A percentile compares a stretch with the other conserved stretches of the same genome.
These are phyloP conservation scores for Floccularia luteovirens DNA, from an alignment of 768 basidiomycete genomes.

Conservation along the genomic window DNA sequence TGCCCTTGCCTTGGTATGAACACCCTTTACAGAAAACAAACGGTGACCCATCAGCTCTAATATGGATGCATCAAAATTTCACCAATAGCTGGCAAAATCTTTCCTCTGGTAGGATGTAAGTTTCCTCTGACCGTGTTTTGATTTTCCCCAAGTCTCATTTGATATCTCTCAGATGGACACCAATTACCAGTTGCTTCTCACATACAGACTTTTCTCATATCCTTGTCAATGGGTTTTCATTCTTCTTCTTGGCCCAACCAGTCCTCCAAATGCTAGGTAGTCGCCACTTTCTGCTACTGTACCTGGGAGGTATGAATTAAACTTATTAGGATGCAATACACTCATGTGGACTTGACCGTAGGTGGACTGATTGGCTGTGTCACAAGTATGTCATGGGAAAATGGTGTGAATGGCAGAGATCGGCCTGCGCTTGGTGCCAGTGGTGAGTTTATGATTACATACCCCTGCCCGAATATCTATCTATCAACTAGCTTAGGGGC, in stretches of 20 bases:
- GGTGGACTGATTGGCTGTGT: slow-evolving; percentile 56
- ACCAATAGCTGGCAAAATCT: slow-evolving; percentile 54
- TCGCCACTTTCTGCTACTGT: slow-evolving; percentile 60
- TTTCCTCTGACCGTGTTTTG: slow-evolving; percentile 6
- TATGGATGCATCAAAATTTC: slow-evolving; percentile 60
- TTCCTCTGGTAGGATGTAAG: slow-evolving; percentile 56
- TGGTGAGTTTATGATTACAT: slow-evolving; percentile 37
- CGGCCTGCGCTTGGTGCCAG: slow-evolving; percentile 61
- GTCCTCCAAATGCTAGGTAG: slow-evolving; percentile 60
- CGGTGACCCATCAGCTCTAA: slow-evolving; percentile 15
- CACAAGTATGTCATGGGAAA: slow-evolving; percentile 41
- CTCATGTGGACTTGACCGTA: slow-evolving; percentile 15
- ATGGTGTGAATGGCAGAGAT: slow-evolving; percentile 23
- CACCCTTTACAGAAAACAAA: slow-evolving; percentile 23
- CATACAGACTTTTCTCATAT: slow-evolving; percentile 56
- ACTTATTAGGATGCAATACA: not conserved
- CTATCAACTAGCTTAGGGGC: slow-evolving; percentile 39
- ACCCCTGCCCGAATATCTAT: slow-evolving; percentile 2
- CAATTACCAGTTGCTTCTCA: slow-evolving; percentile 65
- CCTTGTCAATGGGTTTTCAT: slow-evolving; percentile 71
- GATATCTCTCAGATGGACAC: slow-evolving; percentile 55
- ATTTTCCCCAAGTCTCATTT: slow-evolving; percentile 1
- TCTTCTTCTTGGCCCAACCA: slow-evolving; percentile 66
- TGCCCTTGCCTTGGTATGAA: slow-evolving; percentile 3
- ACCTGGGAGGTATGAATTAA: slow-evolving; percentile 53